A percentile compares a stretch with the other conserved stretches of the same genome.
phyloP scores from a whole-genome alignment of 148 eudicot species.

The Nepenthes mirabilis region DNA sequence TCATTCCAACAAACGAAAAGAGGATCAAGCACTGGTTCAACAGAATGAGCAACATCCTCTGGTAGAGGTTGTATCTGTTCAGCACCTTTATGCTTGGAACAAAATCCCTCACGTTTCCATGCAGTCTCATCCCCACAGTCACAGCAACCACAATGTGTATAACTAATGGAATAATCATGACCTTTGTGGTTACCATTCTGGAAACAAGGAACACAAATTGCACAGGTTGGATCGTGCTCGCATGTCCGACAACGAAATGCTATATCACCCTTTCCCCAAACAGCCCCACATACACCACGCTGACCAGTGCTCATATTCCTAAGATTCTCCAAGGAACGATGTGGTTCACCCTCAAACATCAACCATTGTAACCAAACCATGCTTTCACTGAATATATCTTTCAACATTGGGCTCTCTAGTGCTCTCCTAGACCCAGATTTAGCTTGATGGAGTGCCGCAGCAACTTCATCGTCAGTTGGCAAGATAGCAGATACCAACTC shows the following conservation, averaged over 20 bases:
- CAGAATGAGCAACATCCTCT: conserved; percentile 41
- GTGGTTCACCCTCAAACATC: conserved; percentile 87
- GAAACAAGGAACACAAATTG: conserved; percentile 97
- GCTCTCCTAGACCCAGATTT: conserved; percentile 15
- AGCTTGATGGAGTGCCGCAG: conserved; percentile 18
- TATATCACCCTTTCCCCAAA: conserved; percentile 90
- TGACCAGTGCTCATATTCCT: conserved; percentile 45
- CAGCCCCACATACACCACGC: conserved; percentile 92
- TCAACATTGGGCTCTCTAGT: conserved; percentile 15
- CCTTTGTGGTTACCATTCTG: conserved; percentile 83
- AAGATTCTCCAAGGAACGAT: conserved; percentile 31
- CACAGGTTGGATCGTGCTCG: conserved; percentile 98
- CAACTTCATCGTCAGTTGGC: conserved; percentile 51
- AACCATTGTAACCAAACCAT: conserved; percentile 87
- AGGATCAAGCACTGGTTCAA: conserved; percentile 69
- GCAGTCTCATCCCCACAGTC: conserved; percentile 99
- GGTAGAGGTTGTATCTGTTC: conserved; percentile 86
- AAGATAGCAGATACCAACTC: conserved; percentile 52
- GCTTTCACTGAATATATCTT: conserved; percentile 47
- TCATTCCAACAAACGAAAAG: conserved; percentile 50
- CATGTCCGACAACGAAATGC: conserved; percentile 94
- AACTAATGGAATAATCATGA: conserved; percentile 88
- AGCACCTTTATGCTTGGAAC: conserved; percentile 93
- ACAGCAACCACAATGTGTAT: conserved; percentile 96
- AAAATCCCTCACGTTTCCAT: conserved; percentile 95